Evolutionary conservation across 371 early-diverging fungal species (phyloP).

Genomic region (Gilbertella persicaria): DNA sequence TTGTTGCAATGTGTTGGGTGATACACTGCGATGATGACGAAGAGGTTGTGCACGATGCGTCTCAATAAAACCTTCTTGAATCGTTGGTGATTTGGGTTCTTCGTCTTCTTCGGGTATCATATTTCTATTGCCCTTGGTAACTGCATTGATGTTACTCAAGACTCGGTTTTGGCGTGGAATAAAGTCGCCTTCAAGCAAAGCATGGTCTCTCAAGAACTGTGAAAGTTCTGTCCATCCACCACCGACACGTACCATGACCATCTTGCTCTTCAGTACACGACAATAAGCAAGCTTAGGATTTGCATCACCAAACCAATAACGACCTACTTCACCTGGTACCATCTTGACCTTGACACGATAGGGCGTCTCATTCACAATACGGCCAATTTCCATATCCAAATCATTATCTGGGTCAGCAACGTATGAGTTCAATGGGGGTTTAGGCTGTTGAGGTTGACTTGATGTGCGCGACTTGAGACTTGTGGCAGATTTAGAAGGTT

Average conservation of each 20-base stretch:
- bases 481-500: slow-evolving; percentile 37
- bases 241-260: slow-evolving; percentile 81
- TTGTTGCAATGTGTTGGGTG: slow-evolving; percentile 7
- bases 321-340: slow-evolving; percentile 64
- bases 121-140: slow-evolving; percentile 3
- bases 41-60: slow-evolving; percentile 27
- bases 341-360: slow-evolving; percentile 52
- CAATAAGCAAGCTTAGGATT: slow-evolving; percentile 75
- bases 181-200: slow-evolving; percentile 45
- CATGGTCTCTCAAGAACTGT: slow-evolving; percentile 53
- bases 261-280: slow-evolving; percentile 64
- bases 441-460: background rate
- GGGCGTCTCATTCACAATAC: slow-evolving; percentile 64
- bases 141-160: slow-evolving; percentile 14
- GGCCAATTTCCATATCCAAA: slow-evolving; percentile 73
- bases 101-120: slow-evolving; percentile 23
- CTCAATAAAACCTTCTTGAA: slow-evolving; percentile 49
- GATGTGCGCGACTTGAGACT: slow-evolving; percentile 9
- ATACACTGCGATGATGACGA: background rate
- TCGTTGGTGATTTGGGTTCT: slow-evolving; percentile 20
- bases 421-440: slow-evolving; percentile 48
- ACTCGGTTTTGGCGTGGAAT: slow-evolving; percentile 17
- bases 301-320: slow-evolving; percentile 74
- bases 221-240: slow-evolving; percentile 76
- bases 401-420: slow-evolving; percentile 65